These are phyloP conservation scores for Mayamaea pseudoterrestris DNA, from an alignment of 108 stramenopile species.

Conservation along the genomic window DNA sequence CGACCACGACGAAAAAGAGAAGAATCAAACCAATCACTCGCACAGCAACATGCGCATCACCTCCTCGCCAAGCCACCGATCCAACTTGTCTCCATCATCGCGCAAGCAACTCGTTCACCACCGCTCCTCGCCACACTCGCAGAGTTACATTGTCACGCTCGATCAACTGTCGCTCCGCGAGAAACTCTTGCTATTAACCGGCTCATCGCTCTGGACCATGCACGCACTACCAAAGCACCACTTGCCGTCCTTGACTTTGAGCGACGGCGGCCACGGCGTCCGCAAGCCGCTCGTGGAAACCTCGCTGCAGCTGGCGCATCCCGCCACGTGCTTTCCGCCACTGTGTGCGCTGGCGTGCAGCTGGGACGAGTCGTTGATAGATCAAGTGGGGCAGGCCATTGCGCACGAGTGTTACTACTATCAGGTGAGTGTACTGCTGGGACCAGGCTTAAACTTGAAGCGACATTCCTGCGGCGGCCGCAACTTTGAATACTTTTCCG, in stretches of 20 bases:
- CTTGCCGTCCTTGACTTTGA: slow-evolving; percentile 11
- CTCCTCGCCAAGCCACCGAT: no score
- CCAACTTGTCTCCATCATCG: no score
- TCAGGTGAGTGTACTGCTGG: slow-evolving; percentile 29
- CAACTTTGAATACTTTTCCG: slow-evolving; percentile 60
- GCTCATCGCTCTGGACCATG: slow-evolving; percentile 21
- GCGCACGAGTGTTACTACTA: slow-evolving; percentile 20
- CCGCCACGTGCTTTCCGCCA: slow-evolving; percentile 42
- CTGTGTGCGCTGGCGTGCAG: slow-evolving; percentile 24
- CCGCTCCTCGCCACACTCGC: no score
- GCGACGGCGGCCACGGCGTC: slow-evolving; percentile 43
- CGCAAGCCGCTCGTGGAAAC: slow-evolving; percentile 28
- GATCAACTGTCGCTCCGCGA: no score
- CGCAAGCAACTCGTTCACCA: no score
- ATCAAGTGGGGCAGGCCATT: slow-evolving; percentile 22
- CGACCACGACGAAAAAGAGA: no score
- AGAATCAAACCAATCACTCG: no score
- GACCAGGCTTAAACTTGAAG: slow-evolving; percentile 52
- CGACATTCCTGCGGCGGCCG: slow-evolving; percentile 46
- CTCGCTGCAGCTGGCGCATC: slow-evolving; percentile 17
- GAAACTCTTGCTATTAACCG: no score
- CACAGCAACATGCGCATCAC: no score
- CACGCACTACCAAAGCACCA: background rate
- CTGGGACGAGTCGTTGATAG: slow-evolving; percentile 16
- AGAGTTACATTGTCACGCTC: no score